A percentile compares a stretch with the other conserved stretches of the same genome.
Conservation (phyloP, 2,329 filamentous ascomycete species). For the Xylariaceae sp. region DNA sequence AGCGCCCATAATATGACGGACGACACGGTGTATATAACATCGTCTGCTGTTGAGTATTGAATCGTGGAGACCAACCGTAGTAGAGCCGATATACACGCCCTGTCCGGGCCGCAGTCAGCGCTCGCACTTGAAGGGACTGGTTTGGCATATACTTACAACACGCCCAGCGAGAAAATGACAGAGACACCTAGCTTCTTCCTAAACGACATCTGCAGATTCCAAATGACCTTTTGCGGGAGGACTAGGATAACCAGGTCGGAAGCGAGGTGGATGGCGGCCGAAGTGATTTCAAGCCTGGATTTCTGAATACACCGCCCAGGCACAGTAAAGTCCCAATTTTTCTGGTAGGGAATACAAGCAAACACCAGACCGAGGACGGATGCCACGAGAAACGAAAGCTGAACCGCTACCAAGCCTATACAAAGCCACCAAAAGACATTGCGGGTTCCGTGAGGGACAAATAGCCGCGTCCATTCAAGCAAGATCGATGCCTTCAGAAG, state of each 20-base stretch:
- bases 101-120: conserved; percentile 26
- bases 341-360: conserved; percentile 24
- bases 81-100: conserved; percentile 48
- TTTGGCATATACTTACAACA: conserved; percentile 31
- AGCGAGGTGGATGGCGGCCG: conserved; percentile 26
- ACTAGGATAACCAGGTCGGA: conserved; percentile 21
- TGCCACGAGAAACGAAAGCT: conserved; percentile 22
- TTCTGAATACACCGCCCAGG: conserved; percentile 26
- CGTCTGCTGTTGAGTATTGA: conserved; percentile 37
- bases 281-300: conserved; percentile 24
- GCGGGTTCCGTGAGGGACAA: conserved; percentile 25
- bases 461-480: conserved; percentile 29
- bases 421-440: conserved; percentile 31
- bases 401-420: conserved; percentile 8
- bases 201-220: conserved; percentile 38
- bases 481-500: conserved; percentile 29
- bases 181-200: conserved; percentile 42
- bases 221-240: conserved; percentile 23
- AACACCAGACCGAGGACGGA: conserved; percentile 23
- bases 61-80: conserved; percentile 46
- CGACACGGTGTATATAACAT: conserved; percentile 46
- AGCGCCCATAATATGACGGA: conserved; percentile 51
- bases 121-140: not conserved
- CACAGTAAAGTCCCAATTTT: conserved; percentile 29
- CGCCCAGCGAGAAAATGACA: conserved; percentile 41